These are phyloP conservation scores for Tephrocybe sp. DNA, from an alignment of 768 basidiomycete species.

Conservation along the genomic window DNA sequence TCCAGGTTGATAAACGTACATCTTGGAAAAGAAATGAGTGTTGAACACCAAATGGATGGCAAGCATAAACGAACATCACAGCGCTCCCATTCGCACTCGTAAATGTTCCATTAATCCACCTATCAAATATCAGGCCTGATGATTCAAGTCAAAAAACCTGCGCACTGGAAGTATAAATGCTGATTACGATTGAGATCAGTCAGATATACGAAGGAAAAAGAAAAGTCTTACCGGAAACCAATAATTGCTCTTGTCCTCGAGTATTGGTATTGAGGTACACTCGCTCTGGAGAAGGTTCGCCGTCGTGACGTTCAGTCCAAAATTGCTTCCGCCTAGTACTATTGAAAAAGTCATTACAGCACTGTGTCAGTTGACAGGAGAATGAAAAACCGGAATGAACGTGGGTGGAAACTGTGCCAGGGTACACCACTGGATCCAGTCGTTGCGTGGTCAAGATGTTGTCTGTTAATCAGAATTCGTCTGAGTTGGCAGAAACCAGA, in stretches of 20 bases:
- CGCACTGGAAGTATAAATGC: conserved; percentile 32
- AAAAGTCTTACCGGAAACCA: conserved; percentile 22
- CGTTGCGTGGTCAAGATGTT: conserved; percentile 36
- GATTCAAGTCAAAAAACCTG: conserved; percentile 1
- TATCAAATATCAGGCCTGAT: conserved; percentile 7
- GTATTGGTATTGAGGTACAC: conserved; percentile 37
- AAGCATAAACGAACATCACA: conserved; percentile 28
- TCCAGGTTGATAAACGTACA: background rate
- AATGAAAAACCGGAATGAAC: conserved; percentile 26
- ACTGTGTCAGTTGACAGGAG: background rate
- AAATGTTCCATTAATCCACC: conserved; percentile 37
- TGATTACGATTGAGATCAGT: background rate
- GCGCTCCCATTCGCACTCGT: conserved; percentile 32
- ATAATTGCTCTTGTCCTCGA: conserved; percentile 36
- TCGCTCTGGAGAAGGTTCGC: conserved; percentile 28
- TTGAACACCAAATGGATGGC: background rate
- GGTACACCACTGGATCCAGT: conserved; percentile 35
- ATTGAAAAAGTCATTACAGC: background rate
- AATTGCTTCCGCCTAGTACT: conserved; percentile 40
- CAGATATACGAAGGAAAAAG: too few relatives aligned
- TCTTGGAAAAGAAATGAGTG: background rate
- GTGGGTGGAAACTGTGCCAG: conserved; percentile 31
- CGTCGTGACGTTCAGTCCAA: conserved; percentile 29
- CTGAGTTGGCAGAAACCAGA: background rate
- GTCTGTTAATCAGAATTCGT: conserved; percentile 17